A percentile compares a stretch with the other conserved stretches of the same genome.
These are phyloP conservation scores for Pycnococcus provasolii DNA, from an alignment of 139 green algal genomes.

Conservation along the genomic window DNA sequence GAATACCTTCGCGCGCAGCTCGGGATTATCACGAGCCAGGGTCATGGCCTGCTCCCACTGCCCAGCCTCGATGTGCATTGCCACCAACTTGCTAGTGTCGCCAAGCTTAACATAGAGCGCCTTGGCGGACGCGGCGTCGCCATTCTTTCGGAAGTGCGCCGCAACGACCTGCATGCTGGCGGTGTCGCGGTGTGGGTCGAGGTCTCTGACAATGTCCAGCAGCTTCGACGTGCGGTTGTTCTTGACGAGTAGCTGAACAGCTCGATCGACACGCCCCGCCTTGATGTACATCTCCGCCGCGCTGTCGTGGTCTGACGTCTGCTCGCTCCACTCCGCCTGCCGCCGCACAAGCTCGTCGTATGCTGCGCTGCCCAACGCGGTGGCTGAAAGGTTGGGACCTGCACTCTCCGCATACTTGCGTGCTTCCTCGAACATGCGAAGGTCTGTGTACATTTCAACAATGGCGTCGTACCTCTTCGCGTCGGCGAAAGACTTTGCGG, in stretches of 20 bases:
- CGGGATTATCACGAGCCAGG: constrained; percentile 43
- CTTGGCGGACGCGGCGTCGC: constrained; percentile 47
- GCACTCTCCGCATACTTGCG: too few relatives aligned
- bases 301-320: constrained; percentile 62
- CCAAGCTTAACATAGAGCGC: constrained; percentile 54
- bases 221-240: constrained; percentile 60
- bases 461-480: constrained; percentile 40
- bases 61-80: constrained; percentile 45
- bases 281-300: constrained; percentile 75
- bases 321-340: constrained; percentile 71
- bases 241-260: constrained; percentile 50
- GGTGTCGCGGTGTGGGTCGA: constrained; percentile 35
- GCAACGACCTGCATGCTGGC: constrained; percentile 30
- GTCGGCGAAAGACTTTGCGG: constrained; percentile 47
- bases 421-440: constrained; percentile 68
- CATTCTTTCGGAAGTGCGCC: constrained; percentile 25
- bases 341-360: constrained; percentile 53
- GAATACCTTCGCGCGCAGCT: constrained; percentile 37
- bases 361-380: background rate
- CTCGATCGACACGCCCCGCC: constrained; percentile 53
- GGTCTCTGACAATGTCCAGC: constrained; percentile 37
- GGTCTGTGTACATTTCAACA: constrained; percentile 69
- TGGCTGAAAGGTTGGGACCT: too few relatives aligned
- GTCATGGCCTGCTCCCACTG: constrained; percentile 61
- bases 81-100: constrained; percentile 41